Conservation (phyloP, 805 yeast genomes). For the Wickerhamiella spandovensis region DNA sequence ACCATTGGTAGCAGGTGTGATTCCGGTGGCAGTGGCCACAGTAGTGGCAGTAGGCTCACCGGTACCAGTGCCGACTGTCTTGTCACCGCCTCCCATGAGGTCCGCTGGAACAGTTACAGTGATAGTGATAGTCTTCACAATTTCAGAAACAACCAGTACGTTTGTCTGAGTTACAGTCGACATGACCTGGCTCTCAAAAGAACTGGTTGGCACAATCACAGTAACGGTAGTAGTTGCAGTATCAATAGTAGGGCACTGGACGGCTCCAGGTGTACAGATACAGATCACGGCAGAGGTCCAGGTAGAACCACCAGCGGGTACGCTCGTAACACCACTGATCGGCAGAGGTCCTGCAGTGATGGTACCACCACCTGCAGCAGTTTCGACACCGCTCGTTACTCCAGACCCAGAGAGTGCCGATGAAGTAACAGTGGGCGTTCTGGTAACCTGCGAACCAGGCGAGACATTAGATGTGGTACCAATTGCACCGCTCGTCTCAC, state of each 20-base stretch:
- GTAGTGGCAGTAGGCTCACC: neutral
- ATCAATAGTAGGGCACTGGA: neutral
- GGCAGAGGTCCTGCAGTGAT: constrained; percentile 8
- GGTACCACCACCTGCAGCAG: constrained; percentile 5
- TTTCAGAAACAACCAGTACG: neutral
- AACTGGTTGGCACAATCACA: constrained; percentile 1
- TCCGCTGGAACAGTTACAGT: neutral
- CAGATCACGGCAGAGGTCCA: neutral
- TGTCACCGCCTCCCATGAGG: no score
- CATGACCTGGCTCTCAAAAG: constrained; percentile 1
- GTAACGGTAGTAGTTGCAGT: neutral
- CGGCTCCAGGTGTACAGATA: neutral
- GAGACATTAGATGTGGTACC: neutral
- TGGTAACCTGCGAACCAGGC: neutral
- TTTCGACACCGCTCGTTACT: neutral
- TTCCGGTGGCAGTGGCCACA: neutral
- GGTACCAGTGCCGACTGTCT: no score
- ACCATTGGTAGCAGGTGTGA: neutral
- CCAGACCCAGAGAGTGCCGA: neutral
- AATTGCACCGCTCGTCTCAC: neutral
- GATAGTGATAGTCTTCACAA: neutral
- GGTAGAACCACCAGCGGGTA: neutral
- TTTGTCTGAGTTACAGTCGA: neutral
- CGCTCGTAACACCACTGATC: neutral
- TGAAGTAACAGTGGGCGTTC: no score